phyloP scores from a whole-genome alignment of 2,329 filamentous ascomycete species.

The Coniochaeta ligniaria region DNA sequence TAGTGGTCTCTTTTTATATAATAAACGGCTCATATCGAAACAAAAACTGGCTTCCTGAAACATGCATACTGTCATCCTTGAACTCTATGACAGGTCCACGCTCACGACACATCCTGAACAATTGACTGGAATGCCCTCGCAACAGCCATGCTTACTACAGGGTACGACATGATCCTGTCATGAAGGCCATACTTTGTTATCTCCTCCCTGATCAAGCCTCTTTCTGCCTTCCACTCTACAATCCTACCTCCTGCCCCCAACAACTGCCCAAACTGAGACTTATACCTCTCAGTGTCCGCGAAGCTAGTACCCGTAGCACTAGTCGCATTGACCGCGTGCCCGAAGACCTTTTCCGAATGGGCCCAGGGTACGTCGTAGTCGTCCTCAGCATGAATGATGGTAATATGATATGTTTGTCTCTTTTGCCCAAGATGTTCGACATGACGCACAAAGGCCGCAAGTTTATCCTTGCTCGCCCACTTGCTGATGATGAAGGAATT shows the following conservation, averaged over 20 bases:
- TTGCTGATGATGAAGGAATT: slow-evolving; percentile 38
- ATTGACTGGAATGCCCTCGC: slow-evolving; percentile 31
- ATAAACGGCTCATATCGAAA: too few species aligned
- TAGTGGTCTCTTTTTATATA: too few species aligned
- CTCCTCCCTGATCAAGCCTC: slow-evolving; percentile 44
- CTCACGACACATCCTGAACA: too few species aligned
- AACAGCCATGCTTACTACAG: slow-evolving; percentile 43
- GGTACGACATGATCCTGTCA: slow-evolving; percentile 51
- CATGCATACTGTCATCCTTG: too few species aligned
- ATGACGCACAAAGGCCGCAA: slow-evolving; percentile 34
- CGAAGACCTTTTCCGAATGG: slow-evolving; percentile 43
- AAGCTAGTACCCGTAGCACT: slow-evolving; percentile 24
- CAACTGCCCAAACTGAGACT: slow-evolving; percentile 25
- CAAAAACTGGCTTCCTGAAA: too few species aligned
- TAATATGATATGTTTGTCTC: slow-evolving; percentile 31
- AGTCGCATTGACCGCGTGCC: slow-evolving; percentile 47
- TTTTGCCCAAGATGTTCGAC: slow-evolving; percentile 20
- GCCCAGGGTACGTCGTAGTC: slow-evolving; percentile 43
- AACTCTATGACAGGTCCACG: too few species aligned
- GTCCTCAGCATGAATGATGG: slow-evolving; percentile 43
- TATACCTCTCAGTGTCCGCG: slow-evolving; percentile 38
- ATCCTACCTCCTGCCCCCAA: slow-evolving; percentile 42
- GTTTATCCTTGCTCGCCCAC: slow-evolving; percentile 42
- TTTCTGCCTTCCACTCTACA: slow-evolving; percentile 35
- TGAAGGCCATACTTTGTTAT: slow-evolving; percentile 49